Evolutionary conservation across 139 green algal genomes (phyloP).

Genomic region (Chlorella sorokiniana): DNA sequence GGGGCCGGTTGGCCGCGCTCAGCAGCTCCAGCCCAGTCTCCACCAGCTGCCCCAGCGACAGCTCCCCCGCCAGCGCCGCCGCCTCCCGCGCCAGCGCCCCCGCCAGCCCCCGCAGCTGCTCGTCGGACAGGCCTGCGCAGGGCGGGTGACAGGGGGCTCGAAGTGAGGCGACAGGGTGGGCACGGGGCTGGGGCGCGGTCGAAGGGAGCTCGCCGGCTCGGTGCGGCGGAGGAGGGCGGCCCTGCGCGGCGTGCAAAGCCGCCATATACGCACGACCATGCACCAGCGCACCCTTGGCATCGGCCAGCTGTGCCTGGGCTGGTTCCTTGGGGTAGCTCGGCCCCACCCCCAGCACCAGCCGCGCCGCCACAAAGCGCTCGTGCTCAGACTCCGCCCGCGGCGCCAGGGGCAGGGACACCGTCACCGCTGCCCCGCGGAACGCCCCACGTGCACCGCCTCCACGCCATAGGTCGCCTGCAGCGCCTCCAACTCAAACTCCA

Average conservation of each 20-base stretch:
- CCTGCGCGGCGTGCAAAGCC: not conserved
- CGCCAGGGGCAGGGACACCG: not conserved
- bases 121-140: slow-evolving; percentile 12
- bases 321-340: slow-evolving; percentile 8
- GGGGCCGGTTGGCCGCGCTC: slow-evolving; percentile 19
- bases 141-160: not conserved
- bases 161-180: no score
- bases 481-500: slow-evolving; percentile 29
- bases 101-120: not conserved
- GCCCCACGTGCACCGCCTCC: not conserved
- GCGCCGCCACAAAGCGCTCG: not conserved
- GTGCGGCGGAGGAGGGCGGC: no score
- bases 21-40: slow-evolving; percentile 29
- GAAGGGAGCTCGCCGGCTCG: no score
- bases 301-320: not conserved
- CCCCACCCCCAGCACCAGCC: not conserved
- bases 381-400: slow-evolving; percentile 8
- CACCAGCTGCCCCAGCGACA: slow-evolving; percentile 28
- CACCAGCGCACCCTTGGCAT: not conserved
- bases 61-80: slow-evolving; percentile 4
- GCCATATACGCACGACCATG: not conserved
- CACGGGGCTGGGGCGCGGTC: no score
- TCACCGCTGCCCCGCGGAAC: not conserved
- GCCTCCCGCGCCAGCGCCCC: slow-evolving; percentile 9
- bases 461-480: slow-evolving; percentile 14